A percentile compares a stretch with the other conserved stretches of the same genome.
Evolutionary conservation across 495 filamentous ascomycete species (phyloP).

Genomic region (Mytilinidion resinicola): DNA sequence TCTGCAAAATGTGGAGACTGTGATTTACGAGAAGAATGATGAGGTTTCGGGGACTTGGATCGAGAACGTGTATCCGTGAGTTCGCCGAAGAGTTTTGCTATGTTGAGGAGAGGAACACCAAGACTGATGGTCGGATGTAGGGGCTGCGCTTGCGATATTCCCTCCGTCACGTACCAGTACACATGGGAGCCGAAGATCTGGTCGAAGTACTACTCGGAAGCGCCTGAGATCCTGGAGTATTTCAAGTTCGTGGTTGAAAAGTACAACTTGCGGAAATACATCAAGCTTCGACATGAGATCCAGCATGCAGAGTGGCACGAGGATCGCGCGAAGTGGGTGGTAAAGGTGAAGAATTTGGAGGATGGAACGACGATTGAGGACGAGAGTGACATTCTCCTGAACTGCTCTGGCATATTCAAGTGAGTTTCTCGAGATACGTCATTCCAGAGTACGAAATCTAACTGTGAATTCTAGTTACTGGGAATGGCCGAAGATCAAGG

Average conservation of each 20-base stretch:
- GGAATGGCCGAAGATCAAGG: not conserved
- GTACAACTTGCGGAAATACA: not conserved
- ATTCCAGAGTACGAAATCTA: not conserved
- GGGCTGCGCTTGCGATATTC: not conserved
- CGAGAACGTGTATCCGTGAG: not conserved
- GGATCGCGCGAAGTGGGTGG: not conserved
- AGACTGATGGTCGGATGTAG: not conserved
- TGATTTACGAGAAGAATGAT: not conserved
- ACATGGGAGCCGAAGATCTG: not conserved
- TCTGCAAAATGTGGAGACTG: not conserved
- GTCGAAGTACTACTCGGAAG: not conserved
- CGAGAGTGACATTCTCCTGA: not conserved
- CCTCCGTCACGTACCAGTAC: not conserved
- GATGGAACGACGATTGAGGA: not conserved
- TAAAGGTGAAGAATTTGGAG: not conserved
- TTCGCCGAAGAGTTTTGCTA: not conserved
- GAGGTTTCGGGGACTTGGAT: not conserved
- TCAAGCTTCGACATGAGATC: not conserved
- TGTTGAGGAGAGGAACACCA: no score
- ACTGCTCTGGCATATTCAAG: not conserved
- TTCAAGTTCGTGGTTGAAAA: not conserved
- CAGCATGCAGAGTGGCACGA: not conserved
- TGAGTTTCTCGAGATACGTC: not conserved
- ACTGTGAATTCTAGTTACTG: not conserved
- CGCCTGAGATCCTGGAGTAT: not conserved